Conservation (phyloP, 495 filamentous ascomycete species). For the Penicillium angulare region DNA sequence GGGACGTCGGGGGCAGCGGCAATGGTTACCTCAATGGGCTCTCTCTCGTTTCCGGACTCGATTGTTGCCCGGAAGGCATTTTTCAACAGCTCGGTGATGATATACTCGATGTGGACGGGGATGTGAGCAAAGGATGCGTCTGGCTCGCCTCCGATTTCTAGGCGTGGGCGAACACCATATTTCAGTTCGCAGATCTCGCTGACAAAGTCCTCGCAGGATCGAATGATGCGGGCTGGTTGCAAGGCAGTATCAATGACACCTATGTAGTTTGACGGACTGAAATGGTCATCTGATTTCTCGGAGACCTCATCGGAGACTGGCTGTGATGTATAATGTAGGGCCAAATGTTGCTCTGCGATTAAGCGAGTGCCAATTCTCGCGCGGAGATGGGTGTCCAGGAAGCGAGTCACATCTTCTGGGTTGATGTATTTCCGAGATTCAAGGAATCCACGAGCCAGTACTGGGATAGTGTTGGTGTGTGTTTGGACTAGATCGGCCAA, state of each 20-base stretch:
- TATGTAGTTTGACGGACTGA: slow-evolving; percentile 69
- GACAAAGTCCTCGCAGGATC: slow-evolving; percentile 82
- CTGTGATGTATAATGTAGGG: slow-evolving; percentile 79
- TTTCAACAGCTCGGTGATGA: slow-evolving; percentile 92
- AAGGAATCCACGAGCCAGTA: slow-evolving; percentile 86
- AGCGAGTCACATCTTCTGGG: slow-evolving; percentile 74
- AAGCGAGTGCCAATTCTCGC: slow-evolving; percentile 91
- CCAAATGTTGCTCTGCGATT: slow-evolving; percentile 96
- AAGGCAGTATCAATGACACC: slow-evolving; percentile 96
- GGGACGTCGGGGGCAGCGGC: slow-evolving; percentile 72
- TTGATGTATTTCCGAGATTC: slow-evolving; percentile 88
- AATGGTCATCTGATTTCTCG: slow-evolving; percentile 30
- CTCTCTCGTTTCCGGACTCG: slow-evolving; percentile 72
- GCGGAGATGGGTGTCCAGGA: slow-evolving; percentile 91
- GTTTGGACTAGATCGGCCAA: slow-evolving; percentile 92
- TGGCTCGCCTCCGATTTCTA: slow-evolving; percentile 78
- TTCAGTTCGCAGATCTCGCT: slow-evolving; percentile 94
- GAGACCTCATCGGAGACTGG: slow-evolving; percentile 54
- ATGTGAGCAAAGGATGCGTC: slow-evolving; percentile 85
- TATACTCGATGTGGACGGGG: slow-evolving; percentile 94
- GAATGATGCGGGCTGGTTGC: slow-evolving; percentile 74
- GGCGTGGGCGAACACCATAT: slow-evolving; percentile 82
- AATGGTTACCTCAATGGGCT: slow-evolving; percentile 88
- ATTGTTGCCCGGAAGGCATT: slow-evolving; percentile 94
- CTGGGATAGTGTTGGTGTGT: slow-evolving; percentile 89